A percentile compares a stretch with the other conserved stretches of the same genome.
phyloP scores from a whole-genome alignment of 2,329 filamentous ascomycete species.

The Ascochyta rabiei region DNA sequence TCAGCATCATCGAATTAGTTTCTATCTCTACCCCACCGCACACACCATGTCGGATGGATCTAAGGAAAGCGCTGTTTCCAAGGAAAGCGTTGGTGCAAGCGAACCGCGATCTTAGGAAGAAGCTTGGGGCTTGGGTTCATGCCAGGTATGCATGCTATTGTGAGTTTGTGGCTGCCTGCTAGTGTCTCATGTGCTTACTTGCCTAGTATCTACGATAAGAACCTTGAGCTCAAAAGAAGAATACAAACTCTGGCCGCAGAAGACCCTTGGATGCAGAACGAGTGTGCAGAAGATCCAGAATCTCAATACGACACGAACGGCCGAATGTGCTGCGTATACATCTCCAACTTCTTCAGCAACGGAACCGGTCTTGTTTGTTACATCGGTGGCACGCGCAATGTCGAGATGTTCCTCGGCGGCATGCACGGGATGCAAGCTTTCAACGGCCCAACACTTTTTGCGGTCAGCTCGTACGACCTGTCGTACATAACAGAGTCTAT shows the following conservation, averaged over 20 bases:
- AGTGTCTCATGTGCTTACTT: neutral
- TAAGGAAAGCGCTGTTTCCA: too few species aligned
- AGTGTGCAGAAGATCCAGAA: neutral
- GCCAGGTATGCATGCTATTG: neutral
- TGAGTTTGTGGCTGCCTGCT: neutral
- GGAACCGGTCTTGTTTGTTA: conserved; percentile 24
- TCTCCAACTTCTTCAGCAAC: conserved; percentile 28
- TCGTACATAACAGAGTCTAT: neutral
- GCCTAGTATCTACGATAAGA: neutral
- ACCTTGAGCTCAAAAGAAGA: neutral
- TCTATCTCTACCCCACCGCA: neutral
- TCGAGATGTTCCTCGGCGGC: conserved; percentile 19
- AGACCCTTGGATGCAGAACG: neutral
- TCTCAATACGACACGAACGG: neutral
- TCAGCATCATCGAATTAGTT: neutral
- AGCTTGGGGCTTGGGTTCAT: neutral
- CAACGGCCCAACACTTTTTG: conserved; percentile 19
- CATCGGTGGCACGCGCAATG: conserved; percentile 14
- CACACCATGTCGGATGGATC: neutral
- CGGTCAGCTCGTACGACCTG: conserved; percentile 7
- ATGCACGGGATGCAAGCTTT: conserved; percentile 23
- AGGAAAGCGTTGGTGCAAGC: neutral
- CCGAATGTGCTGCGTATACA: conserved; percentile 23
- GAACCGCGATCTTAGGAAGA: neutral
- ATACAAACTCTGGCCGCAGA: neutral